Evolutionary conservation across 306 rosid species (phyloP).

Genomic region (Trifolium subterraneum): DNA sequence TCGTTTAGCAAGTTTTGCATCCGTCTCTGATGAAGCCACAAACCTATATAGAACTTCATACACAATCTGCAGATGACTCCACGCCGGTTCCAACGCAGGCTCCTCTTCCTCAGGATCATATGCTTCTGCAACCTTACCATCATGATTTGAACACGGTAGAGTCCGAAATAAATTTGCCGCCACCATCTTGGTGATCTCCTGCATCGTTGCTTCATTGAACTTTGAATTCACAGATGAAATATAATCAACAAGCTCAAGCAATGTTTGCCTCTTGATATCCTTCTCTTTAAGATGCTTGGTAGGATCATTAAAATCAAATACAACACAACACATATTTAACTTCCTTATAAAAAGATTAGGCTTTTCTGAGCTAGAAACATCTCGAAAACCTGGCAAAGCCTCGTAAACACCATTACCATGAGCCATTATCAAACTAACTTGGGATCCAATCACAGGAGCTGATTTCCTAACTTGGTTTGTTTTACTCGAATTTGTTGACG

Average conservation of each 20-base stretch:
- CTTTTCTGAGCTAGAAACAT: slow-evolving; percentile 60
- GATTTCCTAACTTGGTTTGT: slow-evolving; percentile 49
- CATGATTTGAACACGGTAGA: slow-evolving; percentile 51
- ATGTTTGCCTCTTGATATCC: slow-evolving; percentile 60
- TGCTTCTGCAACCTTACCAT: slow-evolving; percentile 52
- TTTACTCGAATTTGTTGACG: slow-evolving; percentile 35
- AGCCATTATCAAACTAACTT: slow-evolving; percentile 41
- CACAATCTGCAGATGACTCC: slow-evolving; percentile 64
- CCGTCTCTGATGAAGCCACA: slow-evolving; percentile 63
- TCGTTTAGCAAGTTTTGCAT: slow-evolving; percentile 64
- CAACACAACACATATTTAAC: slow-evolving; percentile 55
- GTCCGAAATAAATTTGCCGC: slow-evolving; percentile 61
- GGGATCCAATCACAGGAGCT: slow-evolving; percentile 34
- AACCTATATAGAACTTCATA: slow-evolving; percentile 53
- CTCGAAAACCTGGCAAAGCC: slow-evolving; percentile 60
- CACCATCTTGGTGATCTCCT: slow-evolving; percentile 63
- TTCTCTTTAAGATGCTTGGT: slow-evolving; percentile 52
- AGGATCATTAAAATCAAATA: slow-evolving; percentile 61
- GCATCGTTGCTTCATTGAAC: slow-evolving; percentile 58
- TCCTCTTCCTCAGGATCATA: slow-evolving; percentile 67
- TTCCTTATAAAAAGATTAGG: slow-evolving; percentile 56
- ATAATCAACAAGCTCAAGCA: slow-evolving; percentile 67
- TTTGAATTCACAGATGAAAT: slow-evolving; percentile 53
- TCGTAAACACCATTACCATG: slow-evolving; percentile 47
- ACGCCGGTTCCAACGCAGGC: slow-evolving; percentile 59